Conservation (phyloP, 192 early-diverging fungal genomes). For the Backusella luteola region DNA sequence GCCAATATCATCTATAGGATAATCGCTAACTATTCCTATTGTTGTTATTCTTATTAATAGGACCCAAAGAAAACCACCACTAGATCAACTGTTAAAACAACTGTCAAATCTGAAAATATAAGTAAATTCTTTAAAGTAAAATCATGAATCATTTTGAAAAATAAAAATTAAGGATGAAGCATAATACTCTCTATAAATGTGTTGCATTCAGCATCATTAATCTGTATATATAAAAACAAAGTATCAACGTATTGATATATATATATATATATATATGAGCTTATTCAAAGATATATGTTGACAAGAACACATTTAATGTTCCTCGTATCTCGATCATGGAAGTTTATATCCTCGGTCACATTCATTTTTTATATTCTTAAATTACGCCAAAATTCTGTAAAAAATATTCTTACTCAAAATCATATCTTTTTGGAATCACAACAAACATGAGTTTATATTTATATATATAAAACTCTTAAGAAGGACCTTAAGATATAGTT, state of each 20-base stretch:
- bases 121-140: slow-evolving; percentile 7
- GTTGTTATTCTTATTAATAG: neutral
- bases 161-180: neutral
- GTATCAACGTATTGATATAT: no score
- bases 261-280: no score
- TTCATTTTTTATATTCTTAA: neutral
- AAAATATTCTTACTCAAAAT: neutral
- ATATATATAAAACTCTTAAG: neutral
- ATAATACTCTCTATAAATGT: neutral
- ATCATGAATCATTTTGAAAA: neutral
- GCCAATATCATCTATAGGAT: neutral
- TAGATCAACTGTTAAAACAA: neutral
- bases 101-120: neutral
- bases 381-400: neutral
- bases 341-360: neutral
- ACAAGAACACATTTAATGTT: neutral
- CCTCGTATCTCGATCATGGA: neutral
- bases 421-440: neutral
- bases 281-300: no score
- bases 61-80: neutral
- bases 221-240: no score
- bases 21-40: neutral
- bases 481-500: neutral
- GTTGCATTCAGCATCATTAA: no score
- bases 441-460: neutral